Conservation (phyloP, 1,284 basidiomycete species). For the Rhodotorula sp. region DNA sequence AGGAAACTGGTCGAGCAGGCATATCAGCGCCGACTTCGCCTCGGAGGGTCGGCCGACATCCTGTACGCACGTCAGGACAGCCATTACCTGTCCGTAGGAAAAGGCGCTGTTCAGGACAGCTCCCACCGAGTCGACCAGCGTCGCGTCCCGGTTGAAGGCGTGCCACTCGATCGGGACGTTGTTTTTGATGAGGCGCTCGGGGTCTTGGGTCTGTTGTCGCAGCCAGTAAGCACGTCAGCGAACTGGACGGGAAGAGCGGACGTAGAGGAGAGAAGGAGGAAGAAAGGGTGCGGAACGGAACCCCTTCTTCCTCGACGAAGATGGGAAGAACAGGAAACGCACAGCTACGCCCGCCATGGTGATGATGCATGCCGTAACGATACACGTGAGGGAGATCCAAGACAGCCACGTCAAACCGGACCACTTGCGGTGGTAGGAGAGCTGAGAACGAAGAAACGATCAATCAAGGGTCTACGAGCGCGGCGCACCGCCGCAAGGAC, state of each 20-base stretch:
- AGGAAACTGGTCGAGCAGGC: not conserved
- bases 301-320: no score
- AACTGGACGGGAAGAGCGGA: no score
- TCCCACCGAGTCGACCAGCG: not conserved
- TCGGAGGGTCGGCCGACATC: no score
- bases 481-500: not conserved
- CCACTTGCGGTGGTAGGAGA: slow-evolving; percentile 12
- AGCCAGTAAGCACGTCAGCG: no score
- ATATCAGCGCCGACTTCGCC: no score
- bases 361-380: slow-evolving; percentile 10
- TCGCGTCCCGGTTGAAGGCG: slow-evolving; percentile 1
- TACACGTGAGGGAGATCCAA: slow-evolving; percentile 12
- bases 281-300: no score
- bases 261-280: no score
- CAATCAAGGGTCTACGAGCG: not conserved
- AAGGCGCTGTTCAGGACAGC: slow-evolving; percentile 12
- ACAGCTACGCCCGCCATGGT: slow-evolving; percentile 4
- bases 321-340: no score
- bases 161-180: slow-evolving; percentile 7
- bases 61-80: slow-evolving; percentile 5
- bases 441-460: not conserved
- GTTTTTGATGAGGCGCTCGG: not conserved
- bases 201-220: not conserved
- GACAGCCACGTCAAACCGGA: slow-evolving; percentile 10
- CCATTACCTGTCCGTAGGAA: slow-evolving; percentile 15